Conservation (phyloP, 192 early-diverging fungal genomes). For the Umbelopsis vinacea region DNA sequence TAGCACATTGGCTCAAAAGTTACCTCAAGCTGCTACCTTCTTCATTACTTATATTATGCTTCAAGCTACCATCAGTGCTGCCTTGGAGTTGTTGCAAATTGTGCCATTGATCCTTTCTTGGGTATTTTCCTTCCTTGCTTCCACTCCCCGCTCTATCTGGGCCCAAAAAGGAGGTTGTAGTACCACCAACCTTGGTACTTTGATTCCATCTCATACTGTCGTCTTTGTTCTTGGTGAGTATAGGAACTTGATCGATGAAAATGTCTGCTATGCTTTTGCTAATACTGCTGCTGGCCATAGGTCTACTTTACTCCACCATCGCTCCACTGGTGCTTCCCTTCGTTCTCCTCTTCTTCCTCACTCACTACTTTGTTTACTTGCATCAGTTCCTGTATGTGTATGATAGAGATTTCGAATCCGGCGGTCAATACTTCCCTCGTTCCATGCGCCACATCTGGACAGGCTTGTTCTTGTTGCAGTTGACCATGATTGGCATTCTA, state of each 20-base stretch:
- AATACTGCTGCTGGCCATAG: slow-evolving; percentile 27
- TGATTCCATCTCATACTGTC: slow-evolving; percentile 70
- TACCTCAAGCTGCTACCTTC: slow-evolving; percentile 79
- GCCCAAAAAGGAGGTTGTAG: slow-evolving; percentile 52
- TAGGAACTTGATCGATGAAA: not conserved
- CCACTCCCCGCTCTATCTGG: slow-evolving; percentile 73
- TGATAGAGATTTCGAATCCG: slow-evolving; percentile 56
- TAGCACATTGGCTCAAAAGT: slow-evolving; percentile 53
- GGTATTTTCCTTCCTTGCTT: slow-evolving; percentile 55
- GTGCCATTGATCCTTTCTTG: slow-evolving; percentile 67
- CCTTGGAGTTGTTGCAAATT: slow-evolving; percentile 71
- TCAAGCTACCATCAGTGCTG: slow-evolving; percentile 66
- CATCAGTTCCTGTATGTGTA: slow-evolving; percentile 87
- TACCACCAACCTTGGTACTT: slow-evolving; percentile 58
- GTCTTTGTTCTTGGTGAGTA: slow-evolving; percentile 55
- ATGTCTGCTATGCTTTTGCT: not conserved
- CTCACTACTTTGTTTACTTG: slow-evolving; percentile 75
- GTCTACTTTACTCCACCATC: slow-evolving; percentile 78
- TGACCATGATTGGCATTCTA: slow-evolving; percentile 76
- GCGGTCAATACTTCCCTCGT: slow-evolving; percentile 67
- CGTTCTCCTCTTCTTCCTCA: slow-evolving; percentile 70
- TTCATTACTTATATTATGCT: slow-evolving; percentile 88
- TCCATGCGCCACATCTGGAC: slow-evolving; percentile 65
- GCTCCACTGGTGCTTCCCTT: slow-evolving; percentile 84
- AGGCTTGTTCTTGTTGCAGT: slow-evolving; percentile 73